Conservation (phyloP, 108 stramenopile species). For the Epithemia pelagica region DNA sequence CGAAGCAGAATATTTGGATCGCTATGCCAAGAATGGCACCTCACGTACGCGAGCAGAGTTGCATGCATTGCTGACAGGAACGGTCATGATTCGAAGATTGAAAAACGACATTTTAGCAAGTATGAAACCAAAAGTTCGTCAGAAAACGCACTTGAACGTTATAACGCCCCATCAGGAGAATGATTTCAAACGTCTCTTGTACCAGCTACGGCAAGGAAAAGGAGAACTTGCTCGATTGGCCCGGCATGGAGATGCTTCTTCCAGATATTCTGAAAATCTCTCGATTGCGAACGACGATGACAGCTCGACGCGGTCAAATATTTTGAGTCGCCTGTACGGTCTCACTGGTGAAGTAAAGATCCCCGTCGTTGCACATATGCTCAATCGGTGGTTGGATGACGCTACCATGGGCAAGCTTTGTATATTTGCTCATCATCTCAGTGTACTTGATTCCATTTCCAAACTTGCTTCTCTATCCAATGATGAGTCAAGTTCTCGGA, state of each 20-base stretch:
- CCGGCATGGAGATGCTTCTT: background rate
- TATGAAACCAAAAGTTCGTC: constrained; percentile 77
- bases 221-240: constrained; percentile 69
- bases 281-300: background rate
- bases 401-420: constrained; percentile 85
- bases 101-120: constrained; percentile 90
- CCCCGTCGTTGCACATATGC: constrained; percentile 48
- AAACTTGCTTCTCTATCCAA: constrained; percentile 41
- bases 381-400: constrained; percentile 65
- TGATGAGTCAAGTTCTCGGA: constrained; percentile 16
- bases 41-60: constrained; percentile 65
- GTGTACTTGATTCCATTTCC: constrained; percentile 79
- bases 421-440: constrained; percentile 94
- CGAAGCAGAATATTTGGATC: constrained; percentile 58
- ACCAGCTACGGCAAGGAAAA: constrained; percentile 49
- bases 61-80: constrained; percentile 85
- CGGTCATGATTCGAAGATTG: constrained; percentile 92
- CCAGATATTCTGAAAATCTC: background rate
- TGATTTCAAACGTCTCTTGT: constrained; percentile 48
- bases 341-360: constrained; percentile 83
- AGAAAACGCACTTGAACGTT: constrained; percentile 55
- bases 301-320: constrained; percentile 37
- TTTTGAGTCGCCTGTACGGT: constrained; percentile 79
- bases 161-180: constrained; percentile 26
- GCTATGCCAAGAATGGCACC: constrained; percentile 66